Evolutionary conservation across 768 basidiomycete species (phyloP).

Genomic region (Amylocystis lapponica): DNA sequence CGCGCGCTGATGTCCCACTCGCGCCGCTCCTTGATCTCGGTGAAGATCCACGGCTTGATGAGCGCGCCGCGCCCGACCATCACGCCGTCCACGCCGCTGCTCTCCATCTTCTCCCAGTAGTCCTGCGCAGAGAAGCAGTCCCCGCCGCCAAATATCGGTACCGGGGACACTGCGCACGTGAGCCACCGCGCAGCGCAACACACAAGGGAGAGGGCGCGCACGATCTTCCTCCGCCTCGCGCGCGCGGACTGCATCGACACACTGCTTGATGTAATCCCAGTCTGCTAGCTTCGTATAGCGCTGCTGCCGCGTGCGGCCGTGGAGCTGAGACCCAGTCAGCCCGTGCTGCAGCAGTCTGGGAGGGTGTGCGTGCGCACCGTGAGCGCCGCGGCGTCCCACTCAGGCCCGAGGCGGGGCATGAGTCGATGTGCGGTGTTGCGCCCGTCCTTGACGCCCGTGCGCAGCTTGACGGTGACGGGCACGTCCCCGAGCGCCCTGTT

Average conservation of each 20-base stretch:
- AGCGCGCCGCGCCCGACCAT: conserved; percentile 95
- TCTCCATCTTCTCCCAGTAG: conserved; percentile 73
- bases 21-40: conserved; percentile 85
- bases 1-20: conserved; percentile 92
- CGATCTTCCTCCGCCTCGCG: conserved; percentile 66
- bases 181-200: conserved; percentile 1
- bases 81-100: conserved; percentile 86
- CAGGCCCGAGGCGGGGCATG: conserved; percentile 65
- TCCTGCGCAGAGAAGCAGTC: conserved; percentile 88
- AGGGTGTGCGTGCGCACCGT: conserved; percentile 47
- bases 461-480: conserved; percentile 86
- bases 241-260: conserved; percentile 74
- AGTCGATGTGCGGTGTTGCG: conserved; percentile 85
- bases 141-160: conserved; percentile 97
- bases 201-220: conserved; percentile 31
- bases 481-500: conserved; percentile 84
- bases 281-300: conserved; percentile 90
- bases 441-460: conserved; percentile 89
- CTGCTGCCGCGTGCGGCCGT: conserved; percentile 92
- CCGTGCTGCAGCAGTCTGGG: too few species aligned
- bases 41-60: conserved; percentile 96
- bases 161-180: conserved; percentile 56
- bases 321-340: too few species aligned
- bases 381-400: conserved; percentile 50
- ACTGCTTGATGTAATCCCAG: conserved; percentile 89